Conservation (phyloP, 495 filamentous ascomycete genomes). For the Penicillium steckii region DNA sequence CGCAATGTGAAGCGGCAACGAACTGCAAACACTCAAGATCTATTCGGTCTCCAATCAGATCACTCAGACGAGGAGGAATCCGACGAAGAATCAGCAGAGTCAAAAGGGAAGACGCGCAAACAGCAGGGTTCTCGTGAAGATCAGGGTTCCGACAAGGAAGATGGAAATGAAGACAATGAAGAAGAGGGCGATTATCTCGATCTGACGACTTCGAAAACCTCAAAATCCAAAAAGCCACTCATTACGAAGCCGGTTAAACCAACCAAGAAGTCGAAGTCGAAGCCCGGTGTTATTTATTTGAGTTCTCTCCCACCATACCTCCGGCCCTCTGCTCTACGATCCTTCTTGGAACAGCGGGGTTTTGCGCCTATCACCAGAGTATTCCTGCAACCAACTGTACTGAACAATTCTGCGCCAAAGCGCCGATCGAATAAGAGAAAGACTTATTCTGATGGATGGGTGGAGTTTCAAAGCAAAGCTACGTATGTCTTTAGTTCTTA, state of each 20-base stretch:
- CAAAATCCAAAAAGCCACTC: constrained; percentile 15
- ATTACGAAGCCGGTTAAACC: constrained; percentile 22
- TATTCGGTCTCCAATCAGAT: constrained; percentile 37
- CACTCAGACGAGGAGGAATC: constrained; percentile 31
- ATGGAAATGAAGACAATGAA: constrained; percentile 24
- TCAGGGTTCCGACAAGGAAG: constrained; percentile 20
- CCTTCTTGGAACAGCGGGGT: constrained; percentile 74
- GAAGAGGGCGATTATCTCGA: constrained; percentile 22
- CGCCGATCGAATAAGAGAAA: constrained; percentile 86
- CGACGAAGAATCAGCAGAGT: constrained; percentile 22
- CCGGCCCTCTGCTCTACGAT: constrained; percentile 79
- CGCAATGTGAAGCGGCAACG: constrained; percentile 64
- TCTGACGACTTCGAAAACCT: background rate
- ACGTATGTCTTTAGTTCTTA: constrained; percentile 84
- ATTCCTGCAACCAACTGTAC: constrained; percentile 82
- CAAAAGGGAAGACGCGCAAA: constrained; percentile 7
- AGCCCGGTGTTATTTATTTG: constrained; percentile 66
- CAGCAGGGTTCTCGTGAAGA: constrained; percentile 5
- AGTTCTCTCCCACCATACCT: constrained; percentile 93
- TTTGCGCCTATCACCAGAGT: constrained; percentile 70
- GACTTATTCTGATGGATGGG: constrained; percentile 88
- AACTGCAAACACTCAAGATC: constrained; percentile 42
- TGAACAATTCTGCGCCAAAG: constrained; percentile 54
- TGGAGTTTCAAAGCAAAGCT: constrained; percentile 81
- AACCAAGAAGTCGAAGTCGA: constrained; percentile 18